phyloP scores from a whole-genome alignment of 768 basidiomycete species.

The Multifurca ochricompacta region DNA sequence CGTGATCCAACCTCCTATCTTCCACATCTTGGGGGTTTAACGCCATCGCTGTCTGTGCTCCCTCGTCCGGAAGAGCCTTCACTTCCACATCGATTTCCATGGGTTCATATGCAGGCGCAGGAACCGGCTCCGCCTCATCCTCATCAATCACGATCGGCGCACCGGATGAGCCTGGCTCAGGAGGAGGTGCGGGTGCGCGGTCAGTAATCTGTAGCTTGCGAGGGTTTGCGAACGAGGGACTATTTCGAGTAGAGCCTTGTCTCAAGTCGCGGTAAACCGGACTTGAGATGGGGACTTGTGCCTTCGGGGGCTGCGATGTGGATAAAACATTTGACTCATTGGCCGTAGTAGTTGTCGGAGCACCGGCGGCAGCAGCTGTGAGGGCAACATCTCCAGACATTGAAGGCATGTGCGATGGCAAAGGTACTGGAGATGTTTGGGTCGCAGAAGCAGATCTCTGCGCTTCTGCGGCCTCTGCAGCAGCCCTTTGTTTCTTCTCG shows the following conservation, averaged over 20 bases:
- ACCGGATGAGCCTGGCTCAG: slow-evolving; percentile 6
- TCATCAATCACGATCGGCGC: slow-evolving; percentile 17
- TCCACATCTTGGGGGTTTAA: not conserved
- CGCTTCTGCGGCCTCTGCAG: not conserved
- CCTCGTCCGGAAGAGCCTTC: not conserved
- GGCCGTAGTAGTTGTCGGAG: not conserved
- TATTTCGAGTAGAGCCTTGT: not conserved
- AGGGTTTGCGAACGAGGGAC: not conserved
- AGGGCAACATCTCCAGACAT: not conserved
- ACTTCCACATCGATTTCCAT: not conserved
- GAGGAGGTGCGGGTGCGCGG: slow-evolving; percentile 4
- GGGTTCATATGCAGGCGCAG: not conserved
- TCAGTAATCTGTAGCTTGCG: slow-evolving; percentile 8
- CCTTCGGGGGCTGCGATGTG: not conserved
- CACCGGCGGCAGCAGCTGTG: not conserved
- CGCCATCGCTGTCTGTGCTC: not conserved
- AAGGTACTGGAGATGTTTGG: not conserved
- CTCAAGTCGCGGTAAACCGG: slow-evolving; percentile 7
- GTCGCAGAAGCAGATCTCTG: not conserved
- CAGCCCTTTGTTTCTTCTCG: slow-evolving; percentile 4
- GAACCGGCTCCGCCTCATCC: not conserved
- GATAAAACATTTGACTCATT: not conserved
- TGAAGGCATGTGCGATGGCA: not conserved
- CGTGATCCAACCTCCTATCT: not conserved
- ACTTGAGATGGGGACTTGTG: not conserved